Evolutionary conservation across 2,329 filamentous ascomycete genomes (phyloP), one percentile per base, ranked within the genome.

Genomic region (Aspergillus flavus): DNA sequence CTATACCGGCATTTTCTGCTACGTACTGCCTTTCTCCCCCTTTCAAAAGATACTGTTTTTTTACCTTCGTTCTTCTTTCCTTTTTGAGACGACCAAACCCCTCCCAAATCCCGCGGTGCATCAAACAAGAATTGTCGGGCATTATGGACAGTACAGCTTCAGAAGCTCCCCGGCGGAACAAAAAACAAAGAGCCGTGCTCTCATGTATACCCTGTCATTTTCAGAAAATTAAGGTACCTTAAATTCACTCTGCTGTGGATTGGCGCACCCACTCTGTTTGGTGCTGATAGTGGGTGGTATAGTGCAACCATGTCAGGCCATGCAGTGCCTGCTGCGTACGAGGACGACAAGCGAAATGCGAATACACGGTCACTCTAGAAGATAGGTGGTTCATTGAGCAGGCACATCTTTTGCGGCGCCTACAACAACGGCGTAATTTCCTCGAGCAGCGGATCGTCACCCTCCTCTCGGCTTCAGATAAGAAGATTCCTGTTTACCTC

Each of bases 271-370:
- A 34, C 9, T 53, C 34, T 14, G n/a, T n/a, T 12, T 16, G 32
- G n/a, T 55, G n/a, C 52, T 55, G 21, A 55, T 55, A 26, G 21
- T 23, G 32, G 32, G 16, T 26, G 52, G 32, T 10, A 39, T 39
- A 55, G 52, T 55, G 52, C 30, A 55, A 55, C n/a, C 52, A 55
- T 39, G 52, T 55, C 52, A 55, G 52, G 21, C 52, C 52, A 26
- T 55, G 52, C 32, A 55, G 52, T 55, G 52, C 52, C 10, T 55
- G 52, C 23, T 55, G 52, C 9, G 52, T 55, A 23, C 26, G 52
- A 55, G 52, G 52, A 26, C 30, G 52, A 36, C 52, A 55, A 26
- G 36, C 52, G 11, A 55, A 55, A 39, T 55, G 52, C 7, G 52
- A 55, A 39, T 55, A 55, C 21, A 55, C 52, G 11, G 52, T 55